Conservation (phyloP, 768 basidiomycete genomes). For the Calocybe cyanea region DNA sequence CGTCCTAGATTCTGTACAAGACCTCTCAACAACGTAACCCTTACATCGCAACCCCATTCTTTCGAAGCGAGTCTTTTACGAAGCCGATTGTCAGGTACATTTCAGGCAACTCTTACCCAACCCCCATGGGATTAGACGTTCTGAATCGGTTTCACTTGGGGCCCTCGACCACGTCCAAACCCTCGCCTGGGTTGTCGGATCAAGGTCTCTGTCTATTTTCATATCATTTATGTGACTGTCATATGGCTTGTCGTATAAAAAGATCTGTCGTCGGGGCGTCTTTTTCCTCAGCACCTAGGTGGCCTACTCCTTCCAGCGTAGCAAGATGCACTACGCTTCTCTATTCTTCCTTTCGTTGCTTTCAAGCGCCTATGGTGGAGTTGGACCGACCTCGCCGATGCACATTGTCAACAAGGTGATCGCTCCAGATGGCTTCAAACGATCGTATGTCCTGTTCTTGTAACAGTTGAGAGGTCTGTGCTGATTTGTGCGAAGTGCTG, state of each 20-base stretch:
- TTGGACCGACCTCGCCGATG: constrained; percentile 18
- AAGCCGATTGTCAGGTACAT: neutral
- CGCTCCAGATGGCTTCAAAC: constrained; percentile 36
- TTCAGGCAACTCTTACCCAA: neutral
- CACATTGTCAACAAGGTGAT: constrained; percentile 33
- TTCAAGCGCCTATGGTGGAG: constrained; percentile 1
- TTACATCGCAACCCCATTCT: neutral
- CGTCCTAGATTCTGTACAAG: neutral
- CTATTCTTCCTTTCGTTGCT: constrained; percentile 2
- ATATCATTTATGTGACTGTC: neutral
- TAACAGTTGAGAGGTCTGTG: too few species aligned
- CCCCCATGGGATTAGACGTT: neutral
- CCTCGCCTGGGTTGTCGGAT: neutral
- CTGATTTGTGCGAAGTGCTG: constrained; percentile 13
- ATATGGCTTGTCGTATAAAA: neutral
- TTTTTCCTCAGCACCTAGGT: neutral
- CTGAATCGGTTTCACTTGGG: neutral
- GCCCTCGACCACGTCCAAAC: neutral
- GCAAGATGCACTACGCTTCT: neutral
- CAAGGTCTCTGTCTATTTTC: neutral
- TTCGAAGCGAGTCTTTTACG: neutral
- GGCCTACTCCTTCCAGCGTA: too few species aligned
- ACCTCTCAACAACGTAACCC: neutral
- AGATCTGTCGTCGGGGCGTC: neutral
- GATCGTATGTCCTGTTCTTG: constrained; percentile 23